Conservation (phyloP, 306 rosid genomes). For the Oemleria cerasiformis region DNA sequence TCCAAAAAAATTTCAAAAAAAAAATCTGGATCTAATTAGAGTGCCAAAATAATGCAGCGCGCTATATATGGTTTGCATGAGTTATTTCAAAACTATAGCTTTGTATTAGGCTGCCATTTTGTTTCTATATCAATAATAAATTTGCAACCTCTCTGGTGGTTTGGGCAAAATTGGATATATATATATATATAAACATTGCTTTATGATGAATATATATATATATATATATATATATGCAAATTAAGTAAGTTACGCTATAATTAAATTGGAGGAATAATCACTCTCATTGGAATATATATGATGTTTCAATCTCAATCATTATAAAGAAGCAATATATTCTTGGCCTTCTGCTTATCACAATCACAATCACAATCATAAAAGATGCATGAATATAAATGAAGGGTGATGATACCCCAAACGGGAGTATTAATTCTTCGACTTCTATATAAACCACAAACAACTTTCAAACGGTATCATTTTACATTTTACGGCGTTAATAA, state of each 20-base stretch:
- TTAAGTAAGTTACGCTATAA: too few relatives aligned
- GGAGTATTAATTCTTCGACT: too few relatives aligned
- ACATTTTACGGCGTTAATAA: too few relatives aligned
- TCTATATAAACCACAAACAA: too few relatives aligned
- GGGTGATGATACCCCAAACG: not conserved
- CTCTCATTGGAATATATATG: not conserved
- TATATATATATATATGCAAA: not conserved
- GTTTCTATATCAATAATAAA: not conserved
- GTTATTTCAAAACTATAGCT: not conserved
- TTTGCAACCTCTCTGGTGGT: not conserved
- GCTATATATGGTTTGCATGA: not conserved
- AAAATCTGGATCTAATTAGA: not conserved
- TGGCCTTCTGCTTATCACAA: not conserved
- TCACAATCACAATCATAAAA: not conserved
- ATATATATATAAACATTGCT: not conserved
- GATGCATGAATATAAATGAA: not conserved
- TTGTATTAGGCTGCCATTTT: not conserved
- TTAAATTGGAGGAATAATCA: not conserved
- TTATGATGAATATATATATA: too few relatives aligned
- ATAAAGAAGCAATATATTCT: not conserved
- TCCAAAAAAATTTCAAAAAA: too few relatives aligned
- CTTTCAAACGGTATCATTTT: too few relatives aligned
- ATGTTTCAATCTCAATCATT: not conserved
- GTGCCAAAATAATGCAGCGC: constrained; percentile 10
- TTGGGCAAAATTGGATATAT: not conserved